These are phyloP conservation scores for Parmelia sp. DNA, from an alignment of 495 filamentous ascomycete genomes.

Conservation along the genomic window DNA sequence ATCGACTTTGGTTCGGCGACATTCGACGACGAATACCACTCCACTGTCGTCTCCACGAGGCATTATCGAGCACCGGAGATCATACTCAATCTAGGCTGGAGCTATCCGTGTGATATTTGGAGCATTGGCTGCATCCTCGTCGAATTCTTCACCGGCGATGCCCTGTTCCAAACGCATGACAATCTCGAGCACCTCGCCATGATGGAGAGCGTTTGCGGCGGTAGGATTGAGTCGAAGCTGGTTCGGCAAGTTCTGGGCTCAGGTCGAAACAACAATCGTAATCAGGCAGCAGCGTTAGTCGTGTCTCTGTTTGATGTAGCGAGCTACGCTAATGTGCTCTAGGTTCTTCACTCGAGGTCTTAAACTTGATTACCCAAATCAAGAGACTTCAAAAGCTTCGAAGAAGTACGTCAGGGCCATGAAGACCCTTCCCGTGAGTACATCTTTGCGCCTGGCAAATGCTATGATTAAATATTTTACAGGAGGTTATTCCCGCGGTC, in stretches of 20 bases:
- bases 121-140: conserved; percentile 98
- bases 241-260: conserved; percentile 65
- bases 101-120: conserved; percentile 97
- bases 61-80: conserved; percentile 97
- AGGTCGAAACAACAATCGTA: conserved; percentile 58
- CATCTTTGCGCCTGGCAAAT: neutral
- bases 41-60: conserved; percentile 89
- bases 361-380: conserved; percentile 81
- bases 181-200: conserved; percentile 98
- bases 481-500: conserved; percentile 85
- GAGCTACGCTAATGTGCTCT: conserved; percentile 16
- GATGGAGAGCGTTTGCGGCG: conserved; percentile 89
- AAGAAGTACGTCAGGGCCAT: conserved; percentile 91
- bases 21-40: conserved; percentile 98
- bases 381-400: conserved; percentile 81
- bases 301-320: neutral
- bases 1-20: conserved; percentile 98
- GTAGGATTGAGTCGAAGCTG: conserved; percentile 65
- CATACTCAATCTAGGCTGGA: conserved; percentile 95
- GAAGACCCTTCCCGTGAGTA: conserved; percentile 76
- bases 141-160: conserved; percentile 98
- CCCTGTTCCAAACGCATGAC: conserved; percentile 95
- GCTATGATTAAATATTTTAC: neutral
- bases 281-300: conserved; percentile 76
- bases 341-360: conserved; percentile 76